A percentile compares a stretch with the other conserved stretches of the same genome.
Conservation (phyloP, 2,329 filamentous ascomycete genomes). For the Elsinoe necatrix region DNA sequence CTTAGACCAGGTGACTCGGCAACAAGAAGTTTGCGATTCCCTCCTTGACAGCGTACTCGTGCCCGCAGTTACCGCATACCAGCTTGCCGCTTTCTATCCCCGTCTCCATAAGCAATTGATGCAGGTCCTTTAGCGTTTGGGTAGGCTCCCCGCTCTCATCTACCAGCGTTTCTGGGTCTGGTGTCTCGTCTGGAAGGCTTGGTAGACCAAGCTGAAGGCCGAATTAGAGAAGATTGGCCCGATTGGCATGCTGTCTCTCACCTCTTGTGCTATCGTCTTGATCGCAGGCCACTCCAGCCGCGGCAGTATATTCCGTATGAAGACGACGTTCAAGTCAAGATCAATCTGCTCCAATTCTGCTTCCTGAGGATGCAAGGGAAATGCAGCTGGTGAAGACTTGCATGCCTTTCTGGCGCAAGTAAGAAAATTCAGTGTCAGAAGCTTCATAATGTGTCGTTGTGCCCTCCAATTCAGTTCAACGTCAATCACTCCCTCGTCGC, state of each 20-base stretch:
- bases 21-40: conserved; percentile 94
- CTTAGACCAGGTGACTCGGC: conserved; percentile 75
- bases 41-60: conserved; percentile 90
- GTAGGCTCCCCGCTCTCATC: conserved; percentile 54
- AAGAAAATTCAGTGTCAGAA: conserved; percentile 92
- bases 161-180: conserved; percentile 31
- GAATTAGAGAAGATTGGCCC: background rate
- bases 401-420: conserved; percentile 94
- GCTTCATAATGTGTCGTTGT: conserved; percentile 61
- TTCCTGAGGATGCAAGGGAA: conserved; percentile 86
- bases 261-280: conserved; percentile 66
- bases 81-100: conserved; percentile 82
- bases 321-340: conserved; percentile 68
- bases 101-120: conserved; percentile 78
- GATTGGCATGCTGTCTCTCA: conserved; percentile 28
- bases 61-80: conserved; percentile 82
- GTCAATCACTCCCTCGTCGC: background rate
- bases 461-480: background rate
- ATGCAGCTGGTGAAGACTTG: conserved; percentile 70
- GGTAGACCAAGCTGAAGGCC: conserved; percentile 67
- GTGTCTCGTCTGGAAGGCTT: conserved; percentile 47
- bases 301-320: conserved; percentile 77
- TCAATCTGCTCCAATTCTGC: conserved; percentile 82
- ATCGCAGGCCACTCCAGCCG: conserved; percentile 84
- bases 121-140: conserved; percentile 65